These are phyloP conservation scores for Cyphellophora europaea DNA, from an alignment of 2,329 filamentous ascomycete species.

Conservation along the genomic window DNA sequence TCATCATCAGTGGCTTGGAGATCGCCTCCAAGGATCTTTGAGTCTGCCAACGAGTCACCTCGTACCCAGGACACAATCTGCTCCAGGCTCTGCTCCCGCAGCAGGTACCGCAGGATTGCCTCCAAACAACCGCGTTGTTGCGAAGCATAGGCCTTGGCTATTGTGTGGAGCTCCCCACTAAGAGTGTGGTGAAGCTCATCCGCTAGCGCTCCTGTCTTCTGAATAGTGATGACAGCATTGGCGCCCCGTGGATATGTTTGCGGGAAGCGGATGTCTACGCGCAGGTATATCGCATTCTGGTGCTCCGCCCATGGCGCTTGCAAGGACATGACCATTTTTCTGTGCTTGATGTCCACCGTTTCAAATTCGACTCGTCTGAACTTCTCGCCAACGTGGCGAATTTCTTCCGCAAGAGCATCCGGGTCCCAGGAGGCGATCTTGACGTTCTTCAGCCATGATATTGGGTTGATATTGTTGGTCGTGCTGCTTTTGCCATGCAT, in stretches of 20 bases:
- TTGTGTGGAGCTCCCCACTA: slow-evolving; percentile 42
- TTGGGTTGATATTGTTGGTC: slow-evolving; percentile 46
- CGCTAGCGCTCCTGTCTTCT: slow-evolving; percentile 49
- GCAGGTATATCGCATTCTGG: slow-evolving; percentile 43
- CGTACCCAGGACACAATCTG: slow-evolving; percentile 44
- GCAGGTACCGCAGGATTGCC: slow-evolving; percentile 50
- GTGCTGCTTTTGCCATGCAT: slow-evolving; percentile 38
- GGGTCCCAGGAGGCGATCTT: slow-evolving; percentile 47
- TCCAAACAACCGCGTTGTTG: slow-evolving; percentile 50
- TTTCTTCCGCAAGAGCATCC: slow-evolving; percentile 50
- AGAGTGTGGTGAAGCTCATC: slow-evolving; percentile 41
- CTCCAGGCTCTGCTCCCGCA: slow-evolving; percentile 50
- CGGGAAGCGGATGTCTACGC: slow-evolving; percentile 51
- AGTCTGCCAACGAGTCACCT: slow-evolving; percentile 50
- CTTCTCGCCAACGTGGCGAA: slow-evolving; percentile 50
- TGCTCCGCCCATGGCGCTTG: slow-evolving; percentile 51
- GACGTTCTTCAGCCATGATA: slow-evolving; percentile 57
- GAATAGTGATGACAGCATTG: slow-evolving; percentile 43
- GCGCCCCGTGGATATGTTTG: slow-evolving; percentile 43
- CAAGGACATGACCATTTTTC: slow-evolving; percentile 47
- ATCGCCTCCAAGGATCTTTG: slow-evolving; percentile 33
- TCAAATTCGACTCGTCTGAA: slow-evolving; percentile 54
- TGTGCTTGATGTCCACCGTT: slow-evolving; percentile 44
- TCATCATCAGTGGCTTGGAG: slow-evolving; percentile 55
- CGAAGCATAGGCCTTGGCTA: slow-evolving; percentile 45